Evolutionary conservation across 371 early-diverging fungal genomes (phyloP), one percentile per base, ranked within the genome.

Genomic region (Apophysomyces elegans): DNA sequence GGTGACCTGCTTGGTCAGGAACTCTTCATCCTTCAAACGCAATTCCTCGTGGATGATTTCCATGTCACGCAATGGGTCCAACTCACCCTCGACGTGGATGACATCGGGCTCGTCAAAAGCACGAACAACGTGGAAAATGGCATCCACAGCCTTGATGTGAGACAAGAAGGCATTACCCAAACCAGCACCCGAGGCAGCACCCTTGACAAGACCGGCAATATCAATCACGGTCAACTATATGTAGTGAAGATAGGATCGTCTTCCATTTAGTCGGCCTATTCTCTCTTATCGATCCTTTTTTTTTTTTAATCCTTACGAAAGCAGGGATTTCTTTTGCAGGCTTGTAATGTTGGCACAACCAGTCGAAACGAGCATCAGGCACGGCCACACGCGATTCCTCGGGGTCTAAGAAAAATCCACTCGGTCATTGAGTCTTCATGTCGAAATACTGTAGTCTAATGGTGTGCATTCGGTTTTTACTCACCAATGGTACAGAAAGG

Each of bases 201-300:
- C 98, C 75, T 96, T 95, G 47, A 99, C 97, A 41, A 99, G 88
- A 38, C 99, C 99, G 43, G 99, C 99, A 83, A 99, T 99, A 79
- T 99, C 99, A 68, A 94, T 95, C 50, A 99, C 93, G 4, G 94
- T 94, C 66, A 99, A 84, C 79, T 79, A 63, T 5, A 9, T 32
- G 68, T 71, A 85, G 32, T 88, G 82, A 9, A 41, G 4, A 41
- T 8, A 5, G 13, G 5, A 85, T 84, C 16, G 79, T 72, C 63
- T 8, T 26, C 32, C 32, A 1, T 26, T 26, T 26, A 26, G 32
- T 26, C 32, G 32, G 32, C 3, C 32, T 26, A 59, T 9, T 16
- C 4, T 35, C 8, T 64, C 41, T 61, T 26, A 26, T 26, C 1
- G 26, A 26, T 26, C 26, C 26, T 26, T 26, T 26, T 26, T 45